phyloP scores from a whole-genome alignment of 371 early-diverging fungal genomes.

The Apophysomyces ossiformis region DNA sequence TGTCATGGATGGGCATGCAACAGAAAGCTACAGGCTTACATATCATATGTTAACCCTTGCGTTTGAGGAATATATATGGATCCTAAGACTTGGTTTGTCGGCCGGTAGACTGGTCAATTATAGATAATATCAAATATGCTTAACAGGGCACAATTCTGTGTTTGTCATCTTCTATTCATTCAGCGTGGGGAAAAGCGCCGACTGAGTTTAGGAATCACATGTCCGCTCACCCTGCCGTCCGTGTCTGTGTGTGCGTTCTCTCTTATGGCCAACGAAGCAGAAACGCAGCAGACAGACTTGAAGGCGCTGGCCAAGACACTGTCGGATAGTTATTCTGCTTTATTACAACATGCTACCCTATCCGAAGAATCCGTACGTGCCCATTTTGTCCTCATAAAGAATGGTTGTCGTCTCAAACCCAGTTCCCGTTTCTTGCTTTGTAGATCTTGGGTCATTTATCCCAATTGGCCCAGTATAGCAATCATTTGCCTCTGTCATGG shows the following conservation, averaged over 20 bases:
- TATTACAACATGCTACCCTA: conserved; percentile 33
- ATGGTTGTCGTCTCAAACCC: background rate
- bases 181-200: background rate
- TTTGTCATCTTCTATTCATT: background rate
- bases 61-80: too few relatives aligned
- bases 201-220: conserved; percentile 2
- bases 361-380: conserved; percentile 25
- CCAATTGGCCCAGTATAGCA: conserved; percentile 40
- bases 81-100: too few relatives aligned
- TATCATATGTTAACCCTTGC: too few relatives aligned
- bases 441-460: conserved; percentile 35
- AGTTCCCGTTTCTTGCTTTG: background rate
- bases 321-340: conserved; percentile 41
- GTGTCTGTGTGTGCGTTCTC: background rate
- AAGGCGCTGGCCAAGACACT: conserved; percentile 41
- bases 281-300: conserved; percentile 25
- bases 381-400: background rate
- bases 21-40: too few relatives aligned
- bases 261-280: conserved; percentile 13
- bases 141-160: background rate
- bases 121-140: background rate
- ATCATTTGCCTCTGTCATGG: conserved; percentile 52
- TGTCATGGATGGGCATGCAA: too few relatives aligned
- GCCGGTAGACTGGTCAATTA: too few relatives aligned
- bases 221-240: background rate